Evolutionary conservation across 768 basidiomycete species (phyloP), one percentile per base, ranked within the genome.

Genomic region (Lentinula lateritia): DNA sequence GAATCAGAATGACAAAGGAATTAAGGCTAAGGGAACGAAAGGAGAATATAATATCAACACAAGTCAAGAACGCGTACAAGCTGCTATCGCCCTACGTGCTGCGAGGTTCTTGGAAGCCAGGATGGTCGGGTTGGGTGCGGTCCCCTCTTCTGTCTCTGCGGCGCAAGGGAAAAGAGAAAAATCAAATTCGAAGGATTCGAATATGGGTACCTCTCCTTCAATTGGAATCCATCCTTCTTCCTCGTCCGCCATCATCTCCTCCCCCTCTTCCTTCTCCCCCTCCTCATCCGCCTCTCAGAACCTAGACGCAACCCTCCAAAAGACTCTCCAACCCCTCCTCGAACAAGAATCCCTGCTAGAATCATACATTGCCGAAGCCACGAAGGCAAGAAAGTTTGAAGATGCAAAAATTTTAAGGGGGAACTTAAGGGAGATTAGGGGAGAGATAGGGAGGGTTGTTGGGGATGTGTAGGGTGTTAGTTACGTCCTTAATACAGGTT

Each of bases 261-360:
- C 20, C 28, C 18, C 3, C 6, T 45, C 43, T 45, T 45, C 43
- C 18, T 45, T n/a, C 43, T 45, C 43, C 18, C 43, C 43, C 18
- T 48, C 46, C 20, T 48, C 46, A 5, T 9, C 46, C 0, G 9
- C 18, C 12, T 48, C 46, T n/a, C 75, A 85, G 63, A 88, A 88
- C 66, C 80, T 83, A 0, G 87, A 90, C 64, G 87, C 91, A 2
- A 78, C 84, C 36, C 73, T 92, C 20, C 93, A 93, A 2, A 78
- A 83, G 46, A 75, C 80, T 6, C 75, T 98, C 15, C 95, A 98
- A 66, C 95, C 95, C 2, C 76, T 98, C 12, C 81, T 98, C 15
- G 95, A 98, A 73, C 96, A 98, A 72, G 96, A 99, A 73, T 88
- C 90, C 2, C 80, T 98, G 52, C 80, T 99, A 18, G 92, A 95